Conservation (phyloP, 768 basidiomycete genomes). For the Suillus clintonianus region DNA sequence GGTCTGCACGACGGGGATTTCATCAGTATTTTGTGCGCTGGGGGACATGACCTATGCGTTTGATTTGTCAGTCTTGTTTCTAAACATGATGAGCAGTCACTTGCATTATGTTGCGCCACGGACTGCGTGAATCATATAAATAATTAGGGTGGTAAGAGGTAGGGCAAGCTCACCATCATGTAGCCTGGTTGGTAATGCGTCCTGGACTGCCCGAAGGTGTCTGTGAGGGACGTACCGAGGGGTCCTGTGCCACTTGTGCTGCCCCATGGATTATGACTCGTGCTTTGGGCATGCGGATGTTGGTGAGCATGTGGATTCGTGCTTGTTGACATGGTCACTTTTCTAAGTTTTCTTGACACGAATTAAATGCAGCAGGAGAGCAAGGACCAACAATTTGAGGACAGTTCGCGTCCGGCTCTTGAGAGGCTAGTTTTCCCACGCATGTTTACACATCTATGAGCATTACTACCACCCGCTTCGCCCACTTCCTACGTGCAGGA, state of each 20-base stretch:
- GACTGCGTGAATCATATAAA: conserved; percentile 43
- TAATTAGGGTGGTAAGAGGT: background rate
- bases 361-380: background rate
- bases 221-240: conserved; percentile 57
- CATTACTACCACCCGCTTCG: conserved; percentile 10
- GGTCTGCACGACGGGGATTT: conserved; percentile 73
- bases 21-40: conserved; percentile 65
- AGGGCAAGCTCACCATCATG: conserved; percentile 61
- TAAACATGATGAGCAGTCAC: conserved; percentile 6
- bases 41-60: conserved; percentile 41
- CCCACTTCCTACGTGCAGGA: background rate
- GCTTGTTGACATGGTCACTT: conserved; percentile 35
- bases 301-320: conserved; percentile 17
- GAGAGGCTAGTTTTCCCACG: conserved; percentile 18
- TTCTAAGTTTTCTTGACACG: background rate
- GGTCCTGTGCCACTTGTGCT: conserved; percentile 40
- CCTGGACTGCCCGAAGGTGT: conserved; percentile 69
- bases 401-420: background rate
- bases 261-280: conserved; percentile 50
- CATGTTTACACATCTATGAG: conserved; percentile 14
- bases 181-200: conserved; percentile 83
- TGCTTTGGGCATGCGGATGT: conserved; percentile 42
- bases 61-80: background rate
- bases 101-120: conserved; percentile 61
- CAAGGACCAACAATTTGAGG: background rate